phyloP scores from a whole-genome alignment of 2,329 filamentous ascomycete species.

The Phyllosticta citrichinensis region DNA sequence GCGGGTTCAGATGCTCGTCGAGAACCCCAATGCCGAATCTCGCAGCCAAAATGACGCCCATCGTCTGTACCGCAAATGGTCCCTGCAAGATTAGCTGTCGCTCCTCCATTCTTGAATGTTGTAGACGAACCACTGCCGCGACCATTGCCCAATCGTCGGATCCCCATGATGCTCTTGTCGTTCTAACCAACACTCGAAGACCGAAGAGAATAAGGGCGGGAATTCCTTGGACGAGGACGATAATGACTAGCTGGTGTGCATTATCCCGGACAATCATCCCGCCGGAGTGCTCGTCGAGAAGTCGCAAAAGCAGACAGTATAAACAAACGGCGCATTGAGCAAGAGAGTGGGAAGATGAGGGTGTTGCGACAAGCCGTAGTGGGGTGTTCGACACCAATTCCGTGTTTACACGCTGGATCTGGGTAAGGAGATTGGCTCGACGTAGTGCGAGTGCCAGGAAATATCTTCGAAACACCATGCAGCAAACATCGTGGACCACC shows the following conservation, averaged over 20 bases:
- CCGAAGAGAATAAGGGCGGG: conserved; percentile 14
- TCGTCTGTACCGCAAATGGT: conserved; percentile 18
- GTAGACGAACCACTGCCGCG: background rate
- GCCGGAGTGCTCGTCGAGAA: background rate
- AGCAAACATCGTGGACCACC: background rate
- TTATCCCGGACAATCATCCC: background rate
- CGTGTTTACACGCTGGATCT: background rate
- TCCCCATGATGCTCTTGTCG: conserved; percentile 17
- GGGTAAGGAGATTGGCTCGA: background rate
- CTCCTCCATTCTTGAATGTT: conserved; percentile 5
- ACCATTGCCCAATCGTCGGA: conserved; percentile 23
- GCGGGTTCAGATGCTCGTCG: conserved; percentile 4
- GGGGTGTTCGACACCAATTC: background rate
- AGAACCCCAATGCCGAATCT: conserved; percentile 23
- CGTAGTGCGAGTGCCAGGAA: background rate
- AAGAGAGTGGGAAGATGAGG: background rate
- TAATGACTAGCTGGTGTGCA: background rate
- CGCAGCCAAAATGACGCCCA: conserved; percentile 19
- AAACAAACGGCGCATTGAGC: background rate
- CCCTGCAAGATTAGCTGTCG: conserved; percentile 12
- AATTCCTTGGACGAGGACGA: background rate
- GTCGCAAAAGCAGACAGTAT: background rate
- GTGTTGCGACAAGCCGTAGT: background rate
- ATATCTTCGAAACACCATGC: background rate
- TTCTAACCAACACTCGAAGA: conserved; percentile 15